A percentile compares a stretch with the other conserved stretches of the same genome.
phyloP scores from a whole-genome alignment of 116 monocot species.

The Cymodocea nodosa region DNA sequence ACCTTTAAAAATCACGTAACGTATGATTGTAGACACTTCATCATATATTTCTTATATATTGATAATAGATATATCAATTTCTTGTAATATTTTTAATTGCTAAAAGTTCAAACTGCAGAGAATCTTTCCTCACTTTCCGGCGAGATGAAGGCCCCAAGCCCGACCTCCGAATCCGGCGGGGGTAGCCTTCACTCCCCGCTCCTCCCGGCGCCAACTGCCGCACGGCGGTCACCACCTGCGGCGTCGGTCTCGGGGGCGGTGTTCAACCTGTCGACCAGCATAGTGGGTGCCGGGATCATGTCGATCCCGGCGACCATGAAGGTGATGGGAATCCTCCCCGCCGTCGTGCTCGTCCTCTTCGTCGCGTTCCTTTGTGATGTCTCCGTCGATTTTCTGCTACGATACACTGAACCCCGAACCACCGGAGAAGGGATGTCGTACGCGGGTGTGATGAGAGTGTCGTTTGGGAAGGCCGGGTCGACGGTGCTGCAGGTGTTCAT shows the following conservation, averaged over 20 bases:
- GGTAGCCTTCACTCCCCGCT: not conserved
- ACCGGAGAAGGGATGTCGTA: conserved; percentile 27
- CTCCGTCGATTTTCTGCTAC: conserved; percentile 77
- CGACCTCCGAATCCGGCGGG: not conserved
- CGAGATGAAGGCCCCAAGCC: not conserved
- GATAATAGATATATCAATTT: no score
- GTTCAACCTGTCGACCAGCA: conserved; percentile 91
- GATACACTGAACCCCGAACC: conserved; percentile 23
- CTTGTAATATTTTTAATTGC: no score
- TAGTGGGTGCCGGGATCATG: conserved; percentile 98
- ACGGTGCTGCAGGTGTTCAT: conserved; percentile 49
- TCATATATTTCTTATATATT: no score
- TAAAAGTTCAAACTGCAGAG: no score
- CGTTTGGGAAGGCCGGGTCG: conserved; percentile 62
- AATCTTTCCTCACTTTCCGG: no score
- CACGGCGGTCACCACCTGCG: not conserved
- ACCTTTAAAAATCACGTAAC: no score
- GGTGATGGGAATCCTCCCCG: conserved; percentile 68
- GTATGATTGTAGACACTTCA: no score
- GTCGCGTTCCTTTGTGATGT: conserved; percentile 58
- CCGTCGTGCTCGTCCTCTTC: conserved; percentile 34
- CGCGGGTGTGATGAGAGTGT: conserved; percentile 62
- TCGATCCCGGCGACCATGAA: conserved; percentile 88
- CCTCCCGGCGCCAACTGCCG: not conserved
- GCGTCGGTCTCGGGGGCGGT: conserved; percentile 72